Percentiles rank a stretch among this genome's conserved stretches.
These are phyloP conservation scores for Angophora floribunda DNA, from an alignment of 345 rosid species.

Conservation along the genomic window DNA sequence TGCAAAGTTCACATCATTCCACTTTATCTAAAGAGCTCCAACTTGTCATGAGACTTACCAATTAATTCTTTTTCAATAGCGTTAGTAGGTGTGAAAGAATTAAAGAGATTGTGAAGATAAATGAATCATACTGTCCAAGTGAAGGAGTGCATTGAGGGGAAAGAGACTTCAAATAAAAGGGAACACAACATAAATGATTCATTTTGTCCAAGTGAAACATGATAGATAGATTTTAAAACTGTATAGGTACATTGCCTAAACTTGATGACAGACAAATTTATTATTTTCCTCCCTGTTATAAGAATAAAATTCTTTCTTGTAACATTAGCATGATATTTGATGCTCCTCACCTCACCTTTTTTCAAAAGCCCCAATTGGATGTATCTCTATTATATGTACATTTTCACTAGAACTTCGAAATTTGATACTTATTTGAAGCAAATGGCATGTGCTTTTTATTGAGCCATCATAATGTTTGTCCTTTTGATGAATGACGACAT, in stretches of 20 bases:
- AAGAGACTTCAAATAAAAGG: background rate
- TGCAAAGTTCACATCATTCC: background rate
- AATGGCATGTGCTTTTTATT: background rate
- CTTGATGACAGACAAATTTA: background rate
- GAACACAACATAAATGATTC: background rate
- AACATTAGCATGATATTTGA: background rate
- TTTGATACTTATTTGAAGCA: background rate
- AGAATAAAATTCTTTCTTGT: background rate
- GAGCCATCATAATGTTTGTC: background rate
- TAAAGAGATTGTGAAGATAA: background rate
- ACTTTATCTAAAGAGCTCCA: background rate
- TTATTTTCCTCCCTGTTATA: background rate
- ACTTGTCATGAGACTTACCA: background rate
- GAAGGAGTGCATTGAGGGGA: background rate
- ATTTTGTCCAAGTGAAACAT: background rate
- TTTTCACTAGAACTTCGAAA: background rate
- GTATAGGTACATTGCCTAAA: background rate
- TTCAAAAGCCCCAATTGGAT: background rate
- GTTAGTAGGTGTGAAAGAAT: background rate
- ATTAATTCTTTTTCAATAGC: background rate
- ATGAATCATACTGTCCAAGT: no score
- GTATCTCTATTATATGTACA: background rate
- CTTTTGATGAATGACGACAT: background rate
- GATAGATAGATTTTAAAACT: background rate
- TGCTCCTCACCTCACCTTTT: background rate